Evolutionary conservation across 768 basidiomycete genomes (phyloP).

Genomic region (Steccherinum ochraceum): DNA sequence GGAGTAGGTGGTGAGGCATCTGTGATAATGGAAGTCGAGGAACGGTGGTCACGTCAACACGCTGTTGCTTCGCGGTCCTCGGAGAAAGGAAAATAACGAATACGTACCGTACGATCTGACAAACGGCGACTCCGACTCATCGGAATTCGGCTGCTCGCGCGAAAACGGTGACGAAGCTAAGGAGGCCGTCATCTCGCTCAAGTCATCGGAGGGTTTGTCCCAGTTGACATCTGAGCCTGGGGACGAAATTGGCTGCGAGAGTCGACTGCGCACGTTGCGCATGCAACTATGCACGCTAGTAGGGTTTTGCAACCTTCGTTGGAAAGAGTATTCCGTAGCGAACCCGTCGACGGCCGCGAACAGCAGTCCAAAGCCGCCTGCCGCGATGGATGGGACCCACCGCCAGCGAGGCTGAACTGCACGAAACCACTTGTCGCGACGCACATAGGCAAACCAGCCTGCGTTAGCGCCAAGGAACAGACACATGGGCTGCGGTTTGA

Average conservation of each 20-base stretch:
- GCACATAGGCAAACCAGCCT: not conserved
- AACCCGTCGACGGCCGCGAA: not conserved
- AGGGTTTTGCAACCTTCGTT: not conserved
- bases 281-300: not conserved
- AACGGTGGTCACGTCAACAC: no score
- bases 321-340: not conserved
- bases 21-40: no score
- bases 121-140: not conserved
- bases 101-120: no score
- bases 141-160: not conserved
- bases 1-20: no score
- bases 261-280: not conserved
- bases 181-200: not conserved
- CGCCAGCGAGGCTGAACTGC: not conserved
- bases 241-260: not conserved
- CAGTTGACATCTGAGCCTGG: not conserved
- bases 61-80: not conserved
- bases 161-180: not conserved
- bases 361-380: not conserved
- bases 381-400: not conserved
- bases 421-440: not conserved
- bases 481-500: constrained; percentile 1
- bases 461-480: not conserved
- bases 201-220: not conserved
- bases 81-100: not conserved